Evolutionary conservation across 345 rosid species (phyloP).

Genomic region (Eucalyptus curtisii): DNA sequence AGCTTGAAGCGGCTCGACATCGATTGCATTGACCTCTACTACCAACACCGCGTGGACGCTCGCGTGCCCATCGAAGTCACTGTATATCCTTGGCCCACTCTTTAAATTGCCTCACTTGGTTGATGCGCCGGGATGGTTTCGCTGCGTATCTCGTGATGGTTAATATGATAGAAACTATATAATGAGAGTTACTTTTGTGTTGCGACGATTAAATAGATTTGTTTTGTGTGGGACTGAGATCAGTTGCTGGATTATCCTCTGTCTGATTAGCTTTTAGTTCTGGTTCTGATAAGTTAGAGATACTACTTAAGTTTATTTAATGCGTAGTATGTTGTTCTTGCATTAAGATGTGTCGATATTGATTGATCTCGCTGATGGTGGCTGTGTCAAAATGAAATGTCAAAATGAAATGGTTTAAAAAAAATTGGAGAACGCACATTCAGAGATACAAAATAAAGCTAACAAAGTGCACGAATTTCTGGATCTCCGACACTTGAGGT

Average conservation of each 20-base stretch:
- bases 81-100: constrained; percentile 1
- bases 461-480: neutral
- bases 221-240: neutral
- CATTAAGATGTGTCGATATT: neutral
- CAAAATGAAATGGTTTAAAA: constrained; percentile 21
- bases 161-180: neutral
- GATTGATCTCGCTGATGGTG: neutral
- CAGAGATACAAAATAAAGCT: neutral
- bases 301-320: neutral
- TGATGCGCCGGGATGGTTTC: neutral
- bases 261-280: neutral
- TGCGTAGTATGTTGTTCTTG: neutral
- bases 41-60: neutral
- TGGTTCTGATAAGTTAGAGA: neutral
- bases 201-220: neutral
- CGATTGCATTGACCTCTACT: neutral
- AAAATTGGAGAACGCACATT: constrained; percentile 64
- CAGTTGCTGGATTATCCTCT: neutral
- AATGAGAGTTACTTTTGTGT: neutral
- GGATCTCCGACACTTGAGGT: neutral
- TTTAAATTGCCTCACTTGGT: neutral
- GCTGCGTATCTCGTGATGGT: neutral
- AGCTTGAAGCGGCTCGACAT: constrained; percentile 50
- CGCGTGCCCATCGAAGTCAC: constrained; percentile 7
- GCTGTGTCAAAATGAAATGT: neutral